phyloP scores from a whole-genome alignment of 345 rosid species.

The sweet orange (Citrus sinensis) region DNA sequence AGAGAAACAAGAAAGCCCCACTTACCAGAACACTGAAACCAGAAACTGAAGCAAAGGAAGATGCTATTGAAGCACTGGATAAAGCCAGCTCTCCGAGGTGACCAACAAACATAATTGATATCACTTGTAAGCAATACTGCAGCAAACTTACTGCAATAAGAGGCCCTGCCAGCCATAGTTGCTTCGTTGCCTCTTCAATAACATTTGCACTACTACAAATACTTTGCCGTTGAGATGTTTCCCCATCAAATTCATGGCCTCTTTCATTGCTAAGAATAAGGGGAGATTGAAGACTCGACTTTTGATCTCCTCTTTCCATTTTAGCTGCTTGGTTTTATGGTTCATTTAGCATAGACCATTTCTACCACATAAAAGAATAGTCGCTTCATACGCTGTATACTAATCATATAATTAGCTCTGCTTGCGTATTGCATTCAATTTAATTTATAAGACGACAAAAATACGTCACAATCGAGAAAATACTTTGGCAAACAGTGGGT shows the following conservation, averaged over 20 bases:
- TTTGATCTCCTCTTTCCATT: constrained; percentile 19
- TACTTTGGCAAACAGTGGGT: neutral
- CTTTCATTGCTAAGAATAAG: constrained; percentile 14
- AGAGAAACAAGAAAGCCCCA: neutral
- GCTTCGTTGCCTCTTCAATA: constrained; percentile 35
- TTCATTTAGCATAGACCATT: neutral
- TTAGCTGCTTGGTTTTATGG: neutral
- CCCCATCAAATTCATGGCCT: constrained; percentile 3
- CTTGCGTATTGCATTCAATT: neutral
- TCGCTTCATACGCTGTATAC: too few species aligned
- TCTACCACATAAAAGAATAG: neutral
- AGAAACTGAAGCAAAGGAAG: constrained; percentile 46
- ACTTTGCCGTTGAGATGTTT: constrained; percentile 2
- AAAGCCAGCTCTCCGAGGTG: constrained; percentile 46
- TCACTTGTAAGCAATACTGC: constrained; percentile 39
- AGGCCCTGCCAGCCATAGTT: constrained; percentile 38
- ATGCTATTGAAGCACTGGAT: constrained; percentile 43
- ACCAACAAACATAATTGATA: constrained; percentile 45
- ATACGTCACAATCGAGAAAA: neutral
- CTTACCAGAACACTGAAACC: constrained; percentile 44
- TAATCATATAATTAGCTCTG: neutral
- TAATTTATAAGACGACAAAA: neutral
- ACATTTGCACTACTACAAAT: neutral
- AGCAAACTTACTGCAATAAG: constrained; percentile 35
- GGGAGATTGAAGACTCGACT: constrained; percentile 13